A percentile compares a stretch with the other conserved stretches of the same genome.
phyloP scores from a whole-genome alignment of 192 early-diverging fungal genomes.

The Podila verticillata region DNA sequence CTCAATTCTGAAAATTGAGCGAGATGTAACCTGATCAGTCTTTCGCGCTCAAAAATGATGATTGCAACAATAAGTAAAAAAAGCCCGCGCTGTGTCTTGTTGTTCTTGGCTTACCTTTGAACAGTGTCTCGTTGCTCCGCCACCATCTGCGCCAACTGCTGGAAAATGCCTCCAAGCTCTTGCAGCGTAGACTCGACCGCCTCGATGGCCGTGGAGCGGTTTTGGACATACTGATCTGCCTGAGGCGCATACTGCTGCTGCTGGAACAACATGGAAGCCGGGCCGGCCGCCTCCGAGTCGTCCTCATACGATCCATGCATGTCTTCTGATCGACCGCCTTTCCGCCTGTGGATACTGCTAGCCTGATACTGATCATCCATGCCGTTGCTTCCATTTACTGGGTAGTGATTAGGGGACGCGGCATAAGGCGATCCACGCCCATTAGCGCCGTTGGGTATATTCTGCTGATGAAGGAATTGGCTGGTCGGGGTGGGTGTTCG shows the following conservation, averaged over 20 bases:
- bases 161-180: constrained; percentile 93
- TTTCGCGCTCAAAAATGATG: background rate
- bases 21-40: background rate
- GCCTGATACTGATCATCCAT: constrained; percentile 34
- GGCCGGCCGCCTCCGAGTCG: constrained; percentile 40
- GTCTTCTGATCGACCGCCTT: constrained; percentile 29
- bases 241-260: constrained; percentile 44
- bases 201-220: constrained; percentile 89
- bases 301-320: constrained; percentile 36
- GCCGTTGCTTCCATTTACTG: background rate
- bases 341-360: constrained; percentile 39
- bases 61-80: constrained; percentile 14
- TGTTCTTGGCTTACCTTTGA: constrained; percentile 59
- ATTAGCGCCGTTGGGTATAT: constrained; percentile 40
- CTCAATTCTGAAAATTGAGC: constrained; percentile 80
- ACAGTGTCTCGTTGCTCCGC: constrained; percentile 90
- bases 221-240: constrained; percentile 73
- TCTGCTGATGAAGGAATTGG: constrained; percentile 10
- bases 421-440: constrained; percentile 28
- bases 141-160: constrained; percentile 87
- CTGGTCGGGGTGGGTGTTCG: constrained; percentile 27
- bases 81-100: background rate
- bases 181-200: constrained; percentile 97
- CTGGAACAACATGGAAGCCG: constrained; percentile 46
- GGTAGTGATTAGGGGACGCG: constrained; percentile 2